Evolutionary conservation across 2,329 filamentous ascomycete genomes (phyloP), one percentile per base, ranked within the genome.

Genomic region (Beauveria scarabaeidicola): DNA sequence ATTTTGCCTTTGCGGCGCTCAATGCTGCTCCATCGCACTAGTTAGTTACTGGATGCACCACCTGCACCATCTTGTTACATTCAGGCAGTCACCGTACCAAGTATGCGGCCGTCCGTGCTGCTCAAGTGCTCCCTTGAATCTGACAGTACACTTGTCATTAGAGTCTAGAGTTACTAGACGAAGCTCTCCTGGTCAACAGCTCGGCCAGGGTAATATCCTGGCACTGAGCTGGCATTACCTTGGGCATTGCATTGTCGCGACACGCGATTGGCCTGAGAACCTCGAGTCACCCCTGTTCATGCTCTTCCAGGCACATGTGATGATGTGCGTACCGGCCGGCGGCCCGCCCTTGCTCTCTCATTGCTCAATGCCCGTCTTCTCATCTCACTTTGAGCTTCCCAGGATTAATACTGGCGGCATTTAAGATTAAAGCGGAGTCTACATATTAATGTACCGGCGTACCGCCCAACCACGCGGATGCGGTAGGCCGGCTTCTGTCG

Each of bases 391-490:
- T 32, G 25, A 5, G 17, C 15, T 11, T 41, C 17, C n/a, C 52
- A 36, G n/a, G n/a, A n/a, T n/a, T n/a, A n/a, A n/a, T n/a, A n/a
- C n/a, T n/a, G n/a, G n/a, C n/a, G n/a, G 8, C n/a, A 47, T 58
- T 53, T 59, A 59, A 59, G 52, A 59, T 59, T 53, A 59, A 23
- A 38, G 57, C 57, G 57, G 57, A 59, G 48, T 51, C 57, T 57
- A n/a, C n/a, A n/a, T n/a, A n/a, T n/a, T n/a, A 57, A 44, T 46
- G 54, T 41, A 29, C 27, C 57, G 27, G 38, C 57, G 32, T n/a
- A 23, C 47, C 36, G 56, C 36, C 27, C 40, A 25, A 17, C 40
- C n/a, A 43, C 41, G 13, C 21, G 38, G 48, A 50, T 46, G 23
- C 27, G 21, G 13, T 21, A 36, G 40, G 44, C 21, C 43, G 41